Evolutionary conservation across 2,329 filamentous ascomycete species (phyloP).

Genomic region (Talaromyces atroroseus): DNA sequence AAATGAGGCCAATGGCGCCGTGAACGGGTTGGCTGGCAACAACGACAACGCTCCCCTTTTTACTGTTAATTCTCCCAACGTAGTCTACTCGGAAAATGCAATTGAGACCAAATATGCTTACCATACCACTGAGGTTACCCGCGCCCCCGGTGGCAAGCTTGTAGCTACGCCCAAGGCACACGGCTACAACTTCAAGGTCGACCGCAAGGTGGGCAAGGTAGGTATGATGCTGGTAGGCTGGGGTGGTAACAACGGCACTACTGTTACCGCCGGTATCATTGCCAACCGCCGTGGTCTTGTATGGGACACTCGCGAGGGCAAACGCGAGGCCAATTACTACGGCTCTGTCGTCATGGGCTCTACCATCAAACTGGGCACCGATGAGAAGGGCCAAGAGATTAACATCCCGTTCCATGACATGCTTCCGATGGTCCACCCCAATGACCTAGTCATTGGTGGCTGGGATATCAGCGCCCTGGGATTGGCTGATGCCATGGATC

Average conservation of each 20-base stretch:
- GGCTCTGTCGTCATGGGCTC: slow-evolving; percentile 96
- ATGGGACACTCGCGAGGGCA: slow-evolving; percentile 92
- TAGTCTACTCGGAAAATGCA: slow-evolving; percentile 78
- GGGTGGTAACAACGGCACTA: slow-evolving; percentile 98
- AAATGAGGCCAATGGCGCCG: slow-evolving; percentile 52
- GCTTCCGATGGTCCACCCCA: slow-evolving; percentile 94
- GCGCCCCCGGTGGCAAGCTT: slow-evolving; percentile 66
- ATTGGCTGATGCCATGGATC: slow-evolving; percentile 88
- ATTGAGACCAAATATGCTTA: slow-evolving; percentile 96
- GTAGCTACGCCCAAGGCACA: slow-evolving; percentile 83
- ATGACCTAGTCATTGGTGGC: slow-evolving; percentile 88
- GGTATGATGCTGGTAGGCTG: slow-evolving; percentile 97
- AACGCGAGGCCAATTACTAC: slow-evolving; percentile 89
- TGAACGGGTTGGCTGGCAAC: slow-evolving; percentile 47
- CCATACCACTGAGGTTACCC: slow-evolving; percentile 79
- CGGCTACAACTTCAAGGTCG: slow-evolving; percentile 94
- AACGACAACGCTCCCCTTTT: slow-evolving; percentile 56
- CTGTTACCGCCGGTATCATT: slow-evolving; percentile 93
- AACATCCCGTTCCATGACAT: slow-evolving; percentile 95
- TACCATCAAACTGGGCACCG: slow-evolving; percentile 91
- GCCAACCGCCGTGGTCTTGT: slow-evolving; percentile 80
- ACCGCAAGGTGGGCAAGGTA: slow-evolving; percentile 85
- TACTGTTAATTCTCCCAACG: slow-evolving; percentile 85
- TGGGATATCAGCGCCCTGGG: slow-evolving; percentile 97
- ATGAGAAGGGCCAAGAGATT: slow-evolving; percentile 81